phyloP scores from a whole-genome alignment of 768 basidiomycete species.

The Pleurotus cornucopiae region DNA sequence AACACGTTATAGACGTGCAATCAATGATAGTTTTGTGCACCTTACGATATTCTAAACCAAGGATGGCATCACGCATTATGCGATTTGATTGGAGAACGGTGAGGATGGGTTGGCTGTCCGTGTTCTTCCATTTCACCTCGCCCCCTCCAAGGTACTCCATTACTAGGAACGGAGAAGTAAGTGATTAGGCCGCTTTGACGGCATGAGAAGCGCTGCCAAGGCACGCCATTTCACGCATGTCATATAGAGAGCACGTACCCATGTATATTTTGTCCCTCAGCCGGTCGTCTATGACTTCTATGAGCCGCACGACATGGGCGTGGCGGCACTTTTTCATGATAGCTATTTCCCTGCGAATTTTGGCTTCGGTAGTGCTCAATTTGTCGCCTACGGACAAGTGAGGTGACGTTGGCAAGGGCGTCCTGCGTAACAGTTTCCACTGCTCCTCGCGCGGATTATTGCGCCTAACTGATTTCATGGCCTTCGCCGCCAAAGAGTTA shows the following conservation, averaged over 20 bases:
- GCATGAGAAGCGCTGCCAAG: slow-evolving; percentile 2
- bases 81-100: slow-evolving; percentile 78
- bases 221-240: background rate
- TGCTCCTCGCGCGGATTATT: slow-evolving; percentile 62
- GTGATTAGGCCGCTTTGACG: background rate
- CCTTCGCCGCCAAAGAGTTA: slow-evolving; percentile 34
- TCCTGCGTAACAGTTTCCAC: slow-evolving; percentile 30
- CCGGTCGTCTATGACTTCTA: slow-evolving; percentile 94
- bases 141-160: slow-evolving; percentile 97
- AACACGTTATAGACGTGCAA: slow-evolving; percentile 6
- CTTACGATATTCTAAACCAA: slow-evolving; percentile 94
- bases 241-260: slow-evolving; percentile 52
- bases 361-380: slow-evolving; percentile 69
- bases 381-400: slow-evolving; percentile 62
- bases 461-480: slow-evolving; percentile 75
- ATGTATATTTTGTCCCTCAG: slow-evolving; percentile 88
- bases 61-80: slow-evolving; percentile 89
- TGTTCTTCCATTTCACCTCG: slow-evolving; percentile 86
- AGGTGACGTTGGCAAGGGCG: slow-evolving; percentile 41
- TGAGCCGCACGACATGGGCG: slow-evolving; percentile 83
- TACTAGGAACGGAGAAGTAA: slow-evolving; percentile 40
- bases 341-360: slow-evolving; percentile 91
- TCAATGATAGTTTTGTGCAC: slow-evolving; percentile 17
- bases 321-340: slow-evolving; percentile 98
- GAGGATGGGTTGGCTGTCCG: slow-evolving; percentile 64